Evolutionary conservation across 2,329 filamentous ascomycete genomes (phyloP).

Genomic region (Penicillium frequentans): DNA sequence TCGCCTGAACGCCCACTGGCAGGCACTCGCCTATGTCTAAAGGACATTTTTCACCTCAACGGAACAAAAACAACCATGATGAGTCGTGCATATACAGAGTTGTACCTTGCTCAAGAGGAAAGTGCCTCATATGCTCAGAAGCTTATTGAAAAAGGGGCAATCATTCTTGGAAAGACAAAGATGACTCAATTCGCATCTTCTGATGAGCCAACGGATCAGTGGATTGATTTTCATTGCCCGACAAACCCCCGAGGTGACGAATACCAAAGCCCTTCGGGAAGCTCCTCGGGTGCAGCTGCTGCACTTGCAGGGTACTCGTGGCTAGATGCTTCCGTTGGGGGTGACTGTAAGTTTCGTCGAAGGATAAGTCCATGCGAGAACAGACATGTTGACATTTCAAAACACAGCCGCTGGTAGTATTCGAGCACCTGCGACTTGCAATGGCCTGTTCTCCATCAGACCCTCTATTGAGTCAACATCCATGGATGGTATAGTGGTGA

Average conservation of each 20-base stretch:
- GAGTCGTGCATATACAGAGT: background rate
- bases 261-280: constrained; percentile 43
- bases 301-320: constrained; percentile 45
- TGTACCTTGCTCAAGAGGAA: background rate
- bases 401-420: too few relatives aligned
- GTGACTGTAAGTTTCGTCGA: background rate
- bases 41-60: background rate
- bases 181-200: constrained; percentile 8
- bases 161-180: constrained; percentile 2
- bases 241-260: constrained; percentile 50
- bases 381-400: too few relatives aligned
- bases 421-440: too few relatives aligned
- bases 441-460: too few relatives aligned
- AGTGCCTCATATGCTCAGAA: background rate
- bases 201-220: constrained; percentile 20
- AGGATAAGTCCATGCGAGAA: too few relatives aligned
- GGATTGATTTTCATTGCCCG: constrained; percentile 39
- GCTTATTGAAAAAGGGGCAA: background rate
- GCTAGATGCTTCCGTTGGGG: constrained; percentile 28
- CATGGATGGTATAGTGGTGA: too few relatives aligned
- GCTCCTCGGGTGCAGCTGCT: constrained; percentile 42
- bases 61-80: background rate
- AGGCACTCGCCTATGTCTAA: background rate
- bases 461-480: too few relatives aligned
- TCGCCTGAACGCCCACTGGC: background rate